phyloP scores from a whole-genome alignment of 768 basidiomycete species.

The Glaciozyma martinii region DNA sequence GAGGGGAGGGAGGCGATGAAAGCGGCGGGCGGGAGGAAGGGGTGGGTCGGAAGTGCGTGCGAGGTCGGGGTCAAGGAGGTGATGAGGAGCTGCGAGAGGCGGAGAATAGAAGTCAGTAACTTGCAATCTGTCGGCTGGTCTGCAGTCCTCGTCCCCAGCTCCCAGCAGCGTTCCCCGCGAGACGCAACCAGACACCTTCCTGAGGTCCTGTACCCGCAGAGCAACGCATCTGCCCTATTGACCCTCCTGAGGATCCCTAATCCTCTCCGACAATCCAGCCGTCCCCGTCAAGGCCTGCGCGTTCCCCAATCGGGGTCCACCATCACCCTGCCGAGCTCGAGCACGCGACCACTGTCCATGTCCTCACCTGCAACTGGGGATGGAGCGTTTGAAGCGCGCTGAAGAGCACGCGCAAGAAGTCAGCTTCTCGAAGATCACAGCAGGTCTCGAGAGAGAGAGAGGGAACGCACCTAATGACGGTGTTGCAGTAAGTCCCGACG shows the following conservation, averaged over 20 bases:
- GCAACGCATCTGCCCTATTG: too few species aligned
- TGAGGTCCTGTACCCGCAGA: too few species aligned
- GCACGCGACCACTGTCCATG: background rate
- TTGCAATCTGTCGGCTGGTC: background rate
- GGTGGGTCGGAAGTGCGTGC: slow-evolving; percentile 23
- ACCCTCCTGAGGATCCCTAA: too few species aligned
- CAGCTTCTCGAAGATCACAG: background rate
- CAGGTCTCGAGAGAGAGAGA: background rate
- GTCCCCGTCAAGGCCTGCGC: background rate
- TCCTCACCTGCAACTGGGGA: slow-evolving; percentile 8
- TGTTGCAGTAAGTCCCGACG: background rate
- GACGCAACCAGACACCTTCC: too few species aligned
- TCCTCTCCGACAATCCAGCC: background rate
- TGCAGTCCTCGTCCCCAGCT: background rate
- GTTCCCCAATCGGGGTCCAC: background rate
- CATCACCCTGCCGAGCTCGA: background rate
- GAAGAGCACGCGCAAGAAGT: background rate
- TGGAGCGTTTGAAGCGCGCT: slow-evolving; percentile 14
- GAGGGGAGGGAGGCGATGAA: slow-evolving; percentile 27
- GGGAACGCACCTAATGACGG: background rate
- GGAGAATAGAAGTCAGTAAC: too few species aligned
- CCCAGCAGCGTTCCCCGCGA: too few species aligned
- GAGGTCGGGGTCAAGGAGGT: slow-evolving; percentile 20
- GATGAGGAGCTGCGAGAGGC: slow-evolving; percentile 16
- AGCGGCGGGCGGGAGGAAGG: slow-evolving; percentile 24